Evolutionary conservation across 106 monocot species (phyloP), one percentile per base, ranked within the genome.

Genomic region (Dendrobium huoshanense): DNA sequence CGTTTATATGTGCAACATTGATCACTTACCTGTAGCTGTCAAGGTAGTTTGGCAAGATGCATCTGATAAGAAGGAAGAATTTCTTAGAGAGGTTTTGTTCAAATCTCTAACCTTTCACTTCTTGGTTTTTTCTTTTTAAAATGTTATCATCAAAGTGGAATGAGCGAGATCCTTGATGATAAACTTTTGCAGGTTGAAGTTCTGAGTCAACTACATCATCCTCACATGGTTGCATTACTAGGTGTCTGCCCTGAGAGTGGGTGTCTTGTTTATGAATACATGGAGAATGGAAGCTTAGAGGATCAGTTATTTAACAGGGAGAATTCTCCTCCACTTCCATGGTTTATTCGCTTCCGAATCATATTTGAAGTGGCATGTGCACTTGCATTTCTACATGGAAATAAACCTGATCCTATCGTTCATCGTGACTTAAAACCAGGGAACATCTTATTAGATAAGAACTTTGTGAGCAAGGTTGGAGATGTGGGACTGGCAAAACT

Each of bases 351-450:
- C 5, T 88, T 96, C 70, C 90, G 87, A 24, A 90, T 96, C 61
- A 51, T 94, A 18, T 84, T 88, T 42, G 96, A 96, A 79, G 96
- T 96, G 44, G 93, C 92, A 2, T 86, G 90, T 41, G 93, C 87
- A 0, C 88, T 96, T 61, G 88, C 92, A 5, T 96, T 94, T 58
- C 77, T 96, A 54, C 96, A 96, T 80, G 84, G 81, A 31, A 80
- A 84, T 45, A 92, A 94, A 78, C 96, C 96, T 11, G 91, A 94
- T 31, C 94, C 96, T 37, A 87, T 96, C 6, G 92, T 96, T 67
- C 96, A 96, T 61, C 91, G 96, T 16, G 96, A 96, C 78, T 82
- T 96, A 40, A 96, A 96, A 81, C 96, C 96, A 4, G 91, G 85
- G 45, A 96, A 96, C 77, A 96, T 96, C 55, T 87, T 96, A 47